Evolutionary conservation across 1,284 basidiomycete genomes (phyloP).

Genomic region (Moesziomyces sp.): DNA sequence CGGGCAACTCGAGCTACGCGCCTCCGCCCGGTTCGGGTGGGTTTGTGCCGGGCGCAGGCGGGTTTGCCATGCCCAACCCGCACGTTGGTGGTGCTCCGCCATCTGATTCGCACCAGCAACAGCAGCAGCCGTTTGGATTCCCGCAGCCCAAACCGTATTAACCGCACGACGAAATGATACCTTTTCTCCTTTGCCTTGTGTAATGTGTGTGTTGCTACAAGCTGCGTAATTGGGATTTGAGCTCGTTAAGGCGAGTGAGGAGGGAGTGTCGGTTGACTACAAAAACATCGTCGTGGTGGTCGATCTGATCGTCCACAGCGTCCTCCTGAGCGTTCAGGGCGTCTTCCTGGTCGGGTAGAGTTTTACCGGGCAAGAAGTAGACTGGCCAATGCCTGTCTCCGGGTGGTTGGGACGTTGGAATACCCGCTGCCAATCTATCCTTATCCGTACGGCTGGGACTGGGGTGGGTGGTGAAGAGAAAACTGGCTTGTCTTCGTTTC

Average conservation of each 20-base stretch:
- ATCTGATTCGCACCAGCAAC: constrained; percentile 6
- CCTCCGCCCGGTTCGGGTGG: constrained; percentile 5
- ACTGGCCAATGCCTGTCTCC: constrained; percentile 1
- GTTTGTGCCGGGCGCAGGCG: constrained; percentile 24
- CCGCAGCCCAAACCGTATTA: constrained; percentile 8
- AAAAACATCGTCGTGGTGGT: constrained; percentile 22
- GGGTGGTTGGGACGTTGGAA: constrained; percentile 6
- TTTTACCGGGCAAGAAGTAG: constrained; percentile 35
- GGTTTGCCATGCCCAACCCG: constrained; percentile 48
- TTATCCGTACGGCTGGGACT: background rate
- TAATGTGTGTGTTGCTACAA: background rate
- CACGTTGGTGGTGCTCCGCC: background rate
- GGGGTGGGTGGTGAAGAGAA: constrained; percentile 21
- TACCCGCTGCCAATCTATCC: constrained; percentile 7
- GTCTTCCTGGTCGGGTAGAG: constrained; percentile 39
- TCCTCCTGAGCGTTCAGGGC: constrained; percentile 39
- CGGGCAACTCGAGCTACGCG: constrained; percentile 6
- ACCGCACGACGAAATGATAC: constrained; percentile 9
- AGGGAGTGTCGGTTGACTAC: background rate
- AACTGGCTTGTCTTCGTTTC: constrained; percentile 34
- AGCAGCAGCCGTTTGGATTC: constrained; percentile 23
- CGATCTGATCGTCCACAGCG: constrained; percentile 38
- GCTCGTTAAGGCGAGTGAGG: constrained; percentile 4
- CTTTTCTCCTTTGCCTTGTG: background rate
- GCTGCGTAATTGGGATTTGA: constrained; percentile 10